These are phyloP conservation scores for Bocquillonia castaneifolia DNA, from an alignment of 441 rosid species.

Conservation along the genomic window DNA sequence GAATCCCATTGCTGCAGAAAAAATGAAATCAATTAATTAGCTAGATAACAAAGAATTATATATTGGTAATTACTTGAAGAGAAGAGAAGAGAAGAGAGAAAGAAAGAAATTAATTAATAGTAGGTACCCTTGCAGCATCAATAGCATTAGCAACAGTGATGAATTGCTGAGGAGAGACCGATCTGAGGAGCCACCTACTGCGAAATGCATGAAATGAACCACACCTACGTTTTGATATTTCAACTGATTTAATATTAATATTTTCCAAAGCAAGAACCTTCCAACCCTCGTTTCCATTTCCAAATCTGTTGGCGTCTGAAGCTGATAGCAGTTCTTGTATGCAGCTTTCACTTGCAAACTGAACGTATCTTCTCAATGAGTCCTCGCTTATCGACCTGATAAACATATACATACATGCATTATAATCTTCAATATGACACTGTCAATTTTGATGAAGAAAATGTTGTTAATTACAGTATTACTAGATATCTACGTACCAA, in stretches of 20 bases:
- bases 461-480: too few relatives aligned
- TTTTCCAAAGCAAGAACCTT: constrained; percentile 39
- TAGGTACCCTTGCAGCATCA: constrained; percentile 71
- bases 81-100: neutral
- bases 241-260: too few relatives aligned
- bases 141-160: constrained; percentile 66
- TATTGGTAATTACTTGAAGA: neutral
- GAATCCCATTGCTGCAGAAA: constrained; percentile 92
- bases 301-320: constrained; percentile 47
- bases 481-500: constrained; percentile 38
- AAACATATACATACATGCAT: neutral
- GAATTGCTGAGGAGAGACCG: constrained; percentile 64
- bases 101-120: too few relatives aligned
- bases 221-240: constrained; percentile 60
- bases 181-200: constrained; percentile 60
- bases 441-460: too few relatives aligned
- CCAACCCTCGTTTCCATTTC: constrained; percentile 57
- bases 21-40: too few relatives aligned
- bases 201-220: constrained; percentile 57
- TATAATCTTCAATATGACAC: too few relatives aligned
- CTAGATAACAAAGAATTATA: too few relatives aligned
- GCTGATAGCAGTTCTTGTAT: constrained; percentile 70
- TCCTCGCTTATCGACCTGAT: constrained; percentile 77
- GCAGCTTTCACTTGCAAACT: constrained; percentile 73
- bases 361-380: constrained; percentile 65